Conservation (phyloP, 1,139 yeast species). For the Saccharomyces pastorianus region DNA sequence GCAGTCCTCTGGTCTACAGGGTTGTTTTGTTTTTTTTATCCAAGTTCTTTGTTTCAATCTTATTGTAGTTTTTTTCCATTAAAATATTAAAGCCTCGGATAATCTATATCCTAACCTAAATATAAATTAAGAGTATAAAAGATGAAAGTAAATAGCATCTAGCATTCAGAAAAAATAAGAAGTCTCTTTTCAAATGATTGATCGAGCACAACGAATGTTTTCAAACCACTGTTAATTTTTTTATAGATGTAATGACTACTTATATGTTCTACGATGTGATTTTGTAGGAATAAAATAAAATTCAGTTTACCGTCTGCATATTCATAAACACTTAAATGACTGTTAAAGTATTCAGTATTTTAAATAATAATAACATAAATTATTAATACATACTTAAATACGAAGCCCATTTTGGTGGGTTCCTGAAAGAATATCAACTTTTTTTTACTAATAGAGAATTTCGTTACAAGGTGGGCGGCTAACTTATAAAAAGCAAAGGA, state of each 20-base stretch:
- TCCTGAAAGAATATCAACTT: not conserved
- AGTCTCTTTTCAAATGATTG: too few species aligned
- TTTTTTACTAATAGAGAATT: not conserved
- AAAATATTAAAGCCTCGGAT: too few species aligned
- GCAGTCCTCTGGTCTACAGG: not conserved
- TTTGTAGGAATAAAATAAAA: too few species aligned
- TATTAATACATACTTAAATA: not conserved
- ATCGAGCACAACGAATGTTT: too few species aligned
- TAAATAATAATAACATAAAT: not conserved
- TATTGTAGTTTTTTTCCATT: too few species aligned
- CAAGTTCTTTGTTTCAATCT: not conserved
- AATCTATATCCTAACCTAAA: not conserved
- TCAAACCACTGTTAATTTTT: too few species aligned
- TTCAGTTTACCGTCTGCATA: not conserved
- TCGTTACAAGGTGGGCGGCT: not conserved
- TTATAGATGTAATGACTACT: too few species aligned
- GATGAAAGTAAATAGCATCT: not conserved
- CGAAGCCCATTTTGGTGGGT: not conserved
- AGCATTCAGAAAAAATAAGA: too few species aligned
- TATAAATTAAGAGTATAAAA: not conserved
- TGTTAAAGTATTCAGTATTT: not conserved
- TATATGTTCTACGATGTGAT: too few species aligned
- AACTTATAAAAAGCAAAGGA: not conserved
- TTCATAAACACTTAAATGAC: not conserved
- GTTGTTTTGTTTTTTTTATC: not conserved